A percentile compares a stretch with the other conserved stretches of the same genome.
Conservation (phyloP, 2,329 filamentous ascomycete species). For the Seiridium unicorne region DNA sequence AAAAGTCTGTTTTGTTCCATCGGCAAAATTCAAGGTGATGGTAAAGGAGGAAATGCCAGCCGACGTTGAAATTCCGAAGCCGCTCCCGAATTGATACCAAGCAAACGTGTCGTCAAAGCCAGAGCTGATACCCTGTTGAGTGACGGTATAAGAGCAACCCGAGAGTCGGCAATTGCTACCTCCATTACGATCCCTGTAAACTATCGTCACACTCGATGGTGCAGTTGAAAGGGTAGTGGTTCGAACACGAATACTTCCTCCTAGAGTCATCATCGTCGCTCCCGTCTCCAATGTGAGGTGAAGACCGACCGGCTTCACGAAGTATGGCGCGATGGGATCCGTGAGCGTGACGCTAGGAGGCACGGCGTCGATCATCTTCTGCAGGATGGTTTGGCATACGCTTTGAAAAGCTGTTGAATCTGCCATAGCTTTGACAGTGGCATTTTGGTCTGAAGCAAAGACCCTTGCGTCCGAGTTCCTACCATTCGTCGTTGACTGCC, state of each 20-base stretch:
- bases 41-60: slow-evolving; percentile 62
- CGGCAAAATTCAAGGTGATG: slow-evolving; percentile 46
- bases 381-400: slow-evolving; percentile 50
- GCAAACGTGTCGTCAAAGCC: slow-evolving; percentile 62
- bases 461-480: slow-evolving; percentile 56
- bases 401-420: slow-evolving; percentile 41
- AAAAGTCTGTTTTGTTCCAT: slow-evolving; percentile 43
- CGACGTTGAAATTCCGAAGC: slow-evolving; percentile 48
- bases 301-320: slow-evolving; percentile 57
- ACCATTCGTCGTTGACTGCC: slow-evolving; percentile 40
- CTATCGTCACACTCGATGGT: slow-evolving; percentile 47
- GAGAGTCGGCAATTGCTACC: slow-evolving; percentile 39
- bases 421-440: slow-evolving; percentile 48
- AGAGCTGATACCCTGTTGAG: slow-evolving; percentile 43
- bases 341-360: slow-evolving; percentile 49
- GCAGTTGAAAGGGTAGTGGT: slow-evolving; percentile 40
- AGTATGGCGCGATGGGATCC: slow-evolving; percentile 53
- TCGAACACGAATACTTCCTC: slow-evolving; percentile 55
- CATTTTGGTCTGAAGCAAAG: slow-evolving; percentile 54
- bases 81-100: slow-evolving; percentile 39
- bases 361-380: slow-evolving; percentile 62
- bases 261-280: slow-evolving; percentile 46
- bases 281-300: slow-evolving; percentile 52
- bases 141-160: slow-evolving; percentile 44
- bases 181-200: slow-evolving; percentile 56